A percentile compares a stretch with the other conserved stretches of the same genome.
phyloP scores from a whole-genome alignment of 768 basidiomycete species.

The Leucocoprinus birnbaumii region DNA sequence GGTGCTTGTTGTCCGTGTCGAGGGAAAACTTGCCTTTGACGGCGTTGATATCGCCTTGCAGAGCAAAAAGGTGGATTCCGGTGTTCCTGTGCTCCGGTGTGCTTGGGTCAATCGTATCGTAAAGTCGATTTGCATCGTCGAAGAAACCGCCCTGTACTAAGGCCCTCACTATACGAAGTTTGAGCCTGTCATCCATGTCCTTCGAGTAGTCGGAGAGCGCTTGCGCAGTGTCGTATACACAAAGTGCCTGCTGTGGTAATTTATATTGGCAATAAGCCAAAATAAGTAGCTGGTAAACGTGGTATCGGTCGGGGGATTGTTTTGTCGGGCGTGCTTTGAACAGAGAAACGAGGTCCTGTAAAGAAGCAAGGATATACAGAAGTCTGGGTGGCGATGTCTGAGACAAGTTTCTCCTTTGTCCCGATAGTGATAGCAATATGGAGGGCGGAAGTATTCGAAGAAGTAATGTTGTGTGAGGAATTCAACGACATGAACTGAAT shows the following conservation, averaged over 20 bases:
- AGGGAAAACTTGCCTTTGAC: slow-evolving; percentile 19
- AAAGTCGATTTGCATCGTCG: slow-evolving; percentile 12
- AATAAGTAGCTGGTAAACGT: not conserved
- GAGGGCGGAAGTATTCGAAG: slow-evolving; percentile 10
- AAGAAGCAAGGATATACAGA: slow-evolving; percentile 5
- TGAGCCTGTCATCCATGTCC: slow-evolving; percentile 18
- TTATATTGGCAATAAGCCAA: slow-evolving; percentile 10
- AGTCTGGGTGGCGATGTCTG: slow-evolving; percentile 17
- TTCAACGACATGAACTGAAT: slow-evolving; percentile 9
- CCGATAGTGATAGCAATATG: slow-evolving; percentile 4
- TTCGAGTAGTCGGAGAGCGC: slow-evolving; percentile 8
- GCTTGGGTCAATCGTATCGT: slow-evolving; percentile 3
- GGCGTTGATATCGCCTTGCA: slow-evolving; percentile 43
- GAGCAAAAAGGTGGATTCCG: slow-evolving; percentile 26
- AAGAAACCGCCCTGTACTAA: slow-evolving; percentile 9
- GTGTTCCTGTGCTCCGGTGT: slow-evolving; percentile 3
- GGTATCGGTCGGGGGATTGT: not conserved
- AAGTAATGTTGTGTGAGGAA: slow-evolving; percentile 5
- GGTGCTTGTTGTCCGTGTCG: not conserved
- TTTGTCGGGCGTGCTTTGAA: not conserved
- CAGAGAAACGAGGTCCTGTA: slow-evolving; percentile 1
- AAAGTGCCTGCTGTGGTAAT: slow-evolving; percentile 4
- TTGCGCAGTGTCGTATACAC: slow-evolving; percentile 11
- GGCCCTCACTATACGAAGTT: slow-evolving; percentile 8
- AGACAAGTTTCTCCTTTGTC: not conserved